A percentile compares a stretch with the other conserved stretches of the same genome.
Conservation (phyloP, 345 rosid species). For the Gossypium mustelinum region DNA sequence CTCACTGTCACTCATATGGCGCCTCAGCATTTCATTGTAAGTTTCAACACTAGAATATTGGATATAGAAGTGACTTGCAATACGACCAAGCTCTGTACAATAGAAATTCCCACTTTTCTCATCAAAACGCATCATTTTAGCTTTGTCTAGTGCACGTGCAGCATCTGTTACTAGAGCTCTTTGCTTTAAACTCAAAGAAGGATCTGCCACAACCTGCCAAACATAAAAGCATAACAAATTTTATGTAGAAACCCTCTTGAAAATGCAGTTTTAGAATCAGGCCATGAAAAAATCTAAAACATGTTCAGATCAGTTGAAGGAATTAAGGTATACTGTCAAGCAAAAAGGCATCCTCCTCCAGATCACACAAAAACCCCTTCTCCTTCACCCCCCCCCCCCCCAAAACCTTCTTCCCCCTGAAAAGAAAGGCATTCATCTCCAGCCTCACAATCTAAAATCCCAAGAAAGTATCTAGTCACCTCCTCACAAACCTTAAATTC, state of each 20-base stretch:
- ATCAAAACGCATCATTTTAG: slow-evolving; percentile 99
- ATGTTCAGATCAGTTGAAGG: slow-evolving; percentile 6
- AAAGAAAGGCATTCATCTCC: background rate
- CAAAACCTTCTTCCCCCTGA: background rate
- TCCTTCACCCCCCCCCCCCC: background rate
- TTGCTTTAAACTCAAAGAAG: slow-evolving; percentile 74
- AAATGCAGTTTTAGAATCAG: slow-evolving; percentile 9
- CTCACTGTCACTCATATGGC: slow-evolving; percentile 95
- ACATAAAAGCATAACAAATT: slow-evolving; percentile 10
- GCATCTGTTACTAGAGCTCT: slow-evolving; percentile 92
- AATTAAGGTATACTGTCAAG: background rate
- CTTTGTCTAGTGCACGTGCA: slow-evolving; percentile 94
- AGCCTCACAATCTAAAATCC: background rate
- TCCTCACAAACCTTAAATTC: background rate
- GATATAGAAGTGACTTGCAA: slow-evolving; percentile 97
- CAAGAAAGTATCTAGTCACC: background rate
- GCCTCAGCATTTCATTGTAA: slow-evolving; percentile 87
- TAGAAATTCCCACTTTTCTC: slow-evolving; percentile 98
- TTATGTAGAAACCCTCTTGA: background rate
- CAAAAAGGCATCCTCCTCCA: background rate
- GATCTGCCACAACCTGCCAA: slow-evolving; percentile 84
- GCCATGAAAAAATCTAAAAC: background rate
- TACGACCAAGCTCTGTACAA: slow-evolving; percentile 97
- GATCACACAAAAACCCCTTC: background rate
- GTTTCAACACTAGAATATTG: slow-evolving; percentile 98